These are phyloP conservation scores for Kernera saxatilis DNA, from an alignment of 345 rosid species.

Conservation along the genomic window DNA sequence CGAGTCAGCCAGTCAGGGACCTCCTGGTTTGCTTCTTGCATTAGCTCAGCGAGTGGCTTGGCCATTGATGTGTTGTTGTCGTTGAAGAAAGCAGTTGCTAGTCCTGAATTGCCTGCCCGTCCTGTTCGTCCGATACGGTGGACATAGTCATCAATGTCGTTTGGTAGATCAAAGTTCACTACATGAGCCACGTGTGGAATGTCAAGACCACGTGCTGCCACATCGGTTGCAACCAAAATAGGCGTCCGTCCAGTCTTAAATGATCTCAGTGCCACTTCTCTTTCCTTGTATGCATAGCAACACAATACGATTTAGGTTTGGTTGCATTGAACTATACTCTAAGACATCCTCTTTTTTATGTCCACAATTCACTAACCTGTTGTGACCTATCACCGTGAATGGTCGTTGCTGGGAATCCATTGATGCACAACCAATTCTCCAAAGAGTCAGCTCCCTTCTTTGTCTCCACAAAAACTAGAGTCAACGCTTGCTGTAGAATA, in stretches of 20 bases:
- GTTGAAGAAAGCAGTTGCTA: conserved; percentile 96
- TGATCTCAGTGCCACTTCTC: conserved; percentile 86
- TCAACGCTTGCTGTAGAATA: conserved; percentile 78
- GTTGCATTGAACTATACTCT: not conserved
- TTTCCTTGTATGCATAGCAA: conserved; percentile 55
- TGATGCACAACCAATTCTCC: conserved; percentile 83
- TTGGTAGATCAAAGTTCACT: conserved; percentile 94
- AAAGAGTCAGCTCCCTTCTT: conserved; percentile 95
- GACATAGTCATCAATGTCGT: conserved; percentile 96
- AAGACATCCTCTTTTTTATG: not conserved
- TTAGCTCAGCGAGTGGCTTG: conserved; percentile 66
- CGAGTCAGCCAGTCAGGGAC: conserved; percentile 92
- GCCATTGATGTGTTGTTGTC: conserved; percentile 77
- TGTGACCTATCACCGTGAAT: conserved; percentile 98
- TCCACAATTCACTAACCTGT: conserved; percentile 43
- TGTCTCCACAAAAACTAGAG: conserved; percentile 98
- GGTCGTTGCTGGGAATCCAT: conserved; percentile 90
- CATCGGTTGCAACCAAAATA: conserved; percentile 93
- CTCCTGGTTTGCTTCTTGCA: conserved; percentile 96
- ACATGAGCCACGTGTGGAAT: conserved; percentile 96
- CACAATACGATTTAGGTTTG: not conserved
- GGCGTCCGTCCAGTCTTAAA: conserved; percentile 89
- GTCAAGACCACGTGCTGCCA: conserved; percentile 81
- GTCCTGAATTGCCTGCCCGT: conserved; percentile 88
- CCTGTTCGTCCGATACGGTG: conserved; percentile 98